Conservation (phyloP, 2,329 filamentous ascomycete genomes). For the Albifimbria verrucaria region DNA sequence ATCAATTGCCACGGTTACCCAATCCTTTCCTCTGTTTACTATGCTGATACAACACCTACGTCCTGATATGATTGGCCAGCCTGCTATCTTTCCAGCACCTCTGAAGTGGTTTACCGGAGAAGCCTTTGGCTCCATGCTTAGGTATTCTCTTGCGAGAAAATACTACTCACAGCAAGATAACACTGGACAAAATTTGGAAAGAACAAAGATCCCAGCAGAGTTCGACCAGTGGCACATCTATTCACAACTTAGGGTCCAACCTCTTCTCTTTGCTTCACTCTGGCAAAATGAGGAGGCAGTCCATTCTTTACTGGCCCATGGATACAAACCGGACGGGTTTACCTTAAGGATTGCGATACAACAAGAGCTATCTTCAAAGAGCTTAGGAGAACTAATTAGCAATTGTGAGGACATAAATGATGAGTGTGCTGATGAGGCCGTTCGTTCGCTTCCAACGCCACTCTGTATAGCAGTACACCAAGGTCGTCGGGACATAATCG, state of each 20-base stretch:
- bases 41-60: background rate
- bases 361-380: background rate
- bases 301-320: background rate
- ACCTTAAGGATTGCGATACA: background rate
- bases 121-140: background rate
- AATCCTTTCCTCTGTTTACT: background rate
- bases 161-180: background rate
- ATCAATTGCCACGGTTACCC: background rate
- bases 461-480: too few species aligned
- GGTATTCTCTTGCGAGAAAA: background rate
- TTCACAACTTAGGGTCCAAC: background rate
- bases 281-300: background rate
- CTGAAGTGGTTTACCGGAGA: background rate
- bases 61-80: background rate
- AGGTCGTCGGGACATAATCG: too few species aligned
- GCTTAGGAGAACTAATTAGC: too few species aligned
- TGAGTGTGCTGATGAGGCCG: too few species aligned
- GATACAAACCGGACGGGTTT: background rate
- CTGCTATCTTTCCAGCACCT: background rate
- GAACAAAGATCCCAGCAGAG: background rate
- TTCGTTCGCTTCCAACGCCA: too few species aligned
- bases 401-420: too few species aligned
- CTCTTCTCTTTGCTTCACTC: background rate
- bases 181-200: background rate
- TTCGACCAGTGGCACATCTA: background rate